Evolutionary conservation across 2,329 filamentous ascomycete species (phyloP), one percentile per base, ranked within the genome.

Genomic region (Neocatenulostroma microsporum): DNA sequence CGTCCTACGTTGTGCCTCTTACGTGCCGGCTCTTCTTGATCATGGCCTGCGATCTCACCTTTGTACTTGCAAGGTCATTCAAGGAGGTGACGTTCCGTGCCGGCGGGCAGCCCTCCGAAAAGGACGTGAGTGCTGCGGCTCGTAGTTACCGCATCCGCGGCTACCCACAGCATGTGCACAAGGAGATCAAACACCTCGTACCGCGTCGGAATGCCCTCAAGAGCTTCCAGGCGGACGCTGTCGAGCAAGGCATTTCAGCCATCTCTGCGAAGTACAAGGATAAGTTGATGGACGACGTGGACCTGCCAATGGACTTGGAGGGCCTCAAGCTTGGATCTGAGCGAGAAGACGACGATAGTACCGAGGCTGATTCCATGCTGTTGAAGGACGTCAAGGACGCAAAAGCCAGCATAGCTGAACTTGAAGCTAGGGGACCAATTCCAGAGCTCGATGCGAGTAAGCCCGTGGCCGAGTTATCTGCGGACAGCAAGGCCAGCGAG

Each of bases 1-100:
- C 44, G 30, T 31, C 48, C 33, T 34, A 56, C 10, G 43, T 56
- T 9, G 50, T 53, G 0, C 57, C 56, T n/a, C 45, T 54, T 7
- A 57, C 55, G 12, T 53, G 54, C 24, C 41, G 55, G 20, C 49
- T 60, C 34, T 45, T 60, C 39, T 49, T 60, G 26, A 55, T 55
- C 30, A 56, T 55, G 46, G 47, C 56, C 6, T 54, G 48, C 38
- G 57, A 60, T 26, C 46, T 59, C 36, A 59, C 55, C 21, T 45
- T 58, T 13, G 56, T 58, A 23, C 47, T 60, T 12, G 50, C 53
- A 21, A 42, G 50, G 28, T 51, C 53, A 0, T 59, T 59, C 44
- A 47, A 49, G 30, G 46, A 49, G 27, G 42, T 42, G 7, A 39
- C 42, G 7, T 44, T 47, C 35, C 37, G 44, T 9, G 30, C 37